phyloP scores from a whole-genome alignment of 1,284 basidiomycete genomes.

The Chalciporus piperatoides region DNA sequence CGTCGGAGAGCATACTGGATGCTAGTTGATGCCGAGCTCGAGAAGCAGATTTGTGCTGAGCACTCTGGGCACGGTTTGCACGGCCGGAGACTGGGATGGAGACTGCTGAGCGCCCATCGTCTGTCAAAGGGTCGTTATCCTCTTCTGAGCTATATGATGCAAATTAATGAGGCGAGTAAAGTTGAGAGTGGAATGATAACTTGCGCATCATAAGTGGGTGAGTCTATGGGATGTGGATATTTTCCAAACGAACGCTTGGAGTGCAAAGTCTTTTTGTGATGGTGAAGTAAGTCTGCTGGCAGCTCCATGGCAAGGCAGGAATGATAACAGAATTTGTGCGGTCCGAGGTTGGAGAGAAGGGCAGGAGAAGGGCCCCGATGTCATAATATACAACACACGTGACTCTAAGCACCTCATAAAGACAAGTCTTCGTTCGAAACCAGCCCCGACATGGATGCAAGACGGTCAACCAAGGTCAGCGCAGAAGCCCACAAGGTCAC shows the following conservation, averaged over 20 bases:
- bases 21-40: slow-evolving; percentile 53
- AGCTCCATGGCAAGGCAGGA: slow-evolving; percentile 25
- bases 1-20: slow-evolving; percentile 57
- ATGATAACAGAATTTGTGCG: background rate
- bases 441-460: background rate
- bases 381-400: background rate
- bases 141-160: slow-evolving; percentile 56
- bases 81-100: slow-evolving; percentile 38
- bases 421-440: no score
- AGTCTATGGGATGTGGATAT: slow-evolving; percentile 52
- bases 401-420: background rate
- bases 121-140: slow-evolving; percentile 78
- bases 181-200: slow-evolving; percentile 17
- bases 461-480: background rate
- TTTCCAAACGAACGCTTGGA: slow-evolving; percentile 66
- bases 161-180: slow-evolving; percentile 2
- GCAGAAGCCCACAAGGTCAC: background rate
- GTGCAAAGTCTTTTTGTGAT: slow-evolving; percentile 50
- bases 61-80: slow-evolving; percentile 29
- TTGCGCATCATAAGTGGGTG: slow-evolving; percentile 73
- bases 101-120: slow-evolving; percentile 59
- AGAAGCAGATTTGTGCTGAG: slow-evolving; percentile 27
- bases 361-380: background rate
- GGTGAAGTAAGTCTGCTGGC: slow-evolving; percentile 23
- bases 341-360: background rate